A percentile compares a stretch with the other conserved stretches of the same genome.
These are phyloP conservation scores for Coniochaeta ligniaria DNA, from an alignment of 2,329 filamentous ascomycete genomes.

Conservation along the genomic window DNA sequence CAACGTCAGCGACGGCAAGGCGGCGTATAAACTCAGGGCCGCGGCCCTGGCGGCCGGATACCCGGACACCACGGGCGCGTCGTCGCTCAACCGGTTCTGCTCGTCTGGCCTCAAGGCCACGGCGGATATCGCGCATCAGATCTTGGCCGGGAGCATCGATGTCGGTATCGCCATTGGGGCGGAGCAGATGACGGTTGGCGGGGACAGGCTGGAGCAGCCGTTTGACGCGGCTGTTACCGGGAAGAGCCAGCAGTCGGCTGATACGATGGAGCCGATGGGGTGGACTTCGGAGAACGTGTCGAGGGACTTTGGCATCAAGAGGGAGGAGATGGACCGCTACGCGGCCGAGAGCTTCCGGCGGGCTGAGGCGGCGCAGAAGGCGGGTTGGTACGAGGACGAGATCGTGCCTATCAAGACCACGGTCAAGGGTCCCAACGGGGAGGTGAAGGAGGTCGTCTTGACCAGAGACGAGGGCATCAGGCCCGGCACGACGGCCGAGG, in stretches of 20 bases:
- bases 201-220: conserved; percentile 61
- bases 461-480: conserved; percentile 86
- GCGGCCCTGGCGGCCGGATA: conserved; percentile 87
- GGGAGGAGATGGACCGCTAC: conserved; percentile 76
- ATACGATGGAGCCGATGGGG: conserved; percentile 95
- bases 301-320: conserved; percentile 76
- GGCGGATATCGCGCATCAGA: conserved; percentile 89
- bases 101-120: conserved; percentile 92
- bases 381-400: conserved; percentile 87
- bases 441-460: conserved; percentile 69
- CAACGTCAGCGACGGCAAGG: conserved; percentile 82
- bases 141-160: conserved; percentile 72
- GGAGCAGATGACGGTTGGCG: conserved; percentile 76
- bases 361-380: conserved; percentile 85
- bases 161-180: conserved; percentile 82
- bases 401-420: conserved; percentile 81
- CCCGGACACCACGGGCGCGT: conserved; percentile 80
- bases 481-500: conserved; percentile 80
- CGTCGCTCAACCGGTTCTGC: conserved; percentile 90
- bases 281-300: conserved; percentile 97
- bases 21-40: conserved; percentile 85
- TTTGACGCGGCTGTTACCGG: conserved; percentile 71
- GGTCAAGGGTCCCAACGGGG: conserved; percentile 77
- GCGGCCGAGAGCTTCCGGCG: conserved; percentile 82
- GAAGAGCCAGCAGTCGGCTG: conserved; percentile 66